Base-by-base conservation (phyloP, 257 asterid species). In the Solanum appendiculatum region DNA sequence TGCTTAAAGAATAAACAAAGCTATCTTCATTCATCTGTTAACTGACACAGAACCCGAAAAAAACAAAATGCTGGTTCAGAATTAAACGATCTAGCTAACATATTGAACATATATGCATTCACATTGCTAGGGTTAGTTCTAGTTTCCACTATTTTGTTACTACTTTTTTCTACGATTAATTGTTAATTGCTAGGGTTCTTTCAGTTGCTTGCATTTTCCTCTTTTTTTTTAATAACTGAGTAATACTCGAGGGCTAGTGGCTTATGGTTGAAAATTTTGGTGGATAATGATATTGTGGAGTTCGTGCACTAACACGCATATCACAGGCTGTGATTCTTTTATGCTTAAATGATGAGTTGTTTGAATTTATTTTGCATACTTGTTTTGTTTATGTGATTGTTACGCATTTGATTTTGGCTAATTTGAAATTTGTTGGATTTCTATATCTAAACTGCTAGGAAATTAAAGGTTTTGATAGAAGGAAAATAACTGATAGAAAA, bases 101-200 rank as follows among this genome's bases (percentile, higher is more conserved):
- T 31, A 54, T 56, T 86, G 89, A 88, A 91, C 95, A 93, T 93
- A 94, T 90, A 86, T 68, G 77, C 91, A 74, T 88, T 87, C 89
- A 63, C 91, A 89, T 90, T 88, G 87, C 48, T 82, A 64, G 70
- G 93, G 94, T 92, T 18, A 56, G 92, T 87, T 88, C 25, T 29
- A 84, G 83, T 92, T 91, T 74, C 51, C 86, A 84, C 89, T 87
- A 88, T 90, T 87, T 88, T 85, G 20, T 83, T 23, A 83, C 86
- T 82, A n/a, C n/a, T 69, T 87, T 21, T 46, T 31, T 64, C 6
- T 20, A 0, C 29, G 6, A 29, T 42, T 68, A 16, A 39, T 70
- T 87, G 44, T 86, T 44, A 68, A 60, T 58, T 86, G 70, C 60
- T 51, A 83, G 78, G 77, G 86, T 86, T 73, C 64, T 88, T 64